Base-by-base conservation (phyloP, 2,329 filamentous ascomycete species). In the Exserohilum turcica region DNA sequence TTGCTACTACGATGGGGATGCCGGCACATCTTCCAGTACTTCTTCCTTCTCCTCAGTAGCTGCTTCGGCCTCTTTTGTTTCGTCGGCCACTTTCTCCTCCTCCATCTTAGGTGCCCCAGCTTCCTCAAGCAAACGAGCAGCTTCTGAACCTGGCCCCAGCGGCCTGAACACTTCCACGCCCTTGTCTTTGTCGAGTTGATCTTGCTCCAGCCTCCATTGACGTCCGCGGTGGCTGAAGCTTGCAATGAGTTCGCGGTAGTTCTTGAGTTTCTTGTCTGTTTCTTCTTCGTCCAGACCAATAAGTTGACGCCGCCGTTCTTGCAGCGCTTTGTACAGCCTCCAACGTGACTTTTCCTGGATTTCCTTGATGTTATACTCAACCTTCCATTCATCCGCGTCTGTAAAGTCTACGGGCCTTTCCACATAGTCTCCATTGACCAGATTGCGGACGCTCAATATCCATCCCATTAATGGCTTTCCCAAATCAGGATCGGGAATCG, bases 341-440 rank as follows among this genome's bases (percentile, higher is more conserved):
- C 62, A 60, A 5, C 56, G 48, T 3, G 47, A 47, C 3, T 45
- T 46, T 9, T 55, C 43, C 1, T 56, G 46, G 7, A 74, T 77
- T 59, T 92, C 88, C 39, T 82, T 81, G 42, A 97, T 76, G 31
- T 86, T 81, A 74, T 96, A 97, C 63, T 94, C 85, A n/a, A 97
- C 78, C 0, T 77, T 72, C 92, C 92, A 97, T 6, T 77, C 66
- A 59, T 85, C 81, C 0, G 64, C 16, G 12, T 64, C 28, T 0
- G 45, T 72, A 39, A 87, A 70, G 0, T 79, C 62, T 1, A 74
- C 59, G 0, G 91, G 89, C 3, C 91, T 86, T 0, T 77, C 68
- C 1, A 91, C 84, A 48, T 83, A 82, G 10, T 77, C 48, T 15
- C 83, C 86, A 66, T 94, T 88, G 48, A 96, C 82, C 59, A 83